Percentiles rank a stretch among this genome's conserved stretches.
Conservation (phyloP, 2,329 filamentous ascomycete species). For the Clarireedia monteithiana region DNA sequence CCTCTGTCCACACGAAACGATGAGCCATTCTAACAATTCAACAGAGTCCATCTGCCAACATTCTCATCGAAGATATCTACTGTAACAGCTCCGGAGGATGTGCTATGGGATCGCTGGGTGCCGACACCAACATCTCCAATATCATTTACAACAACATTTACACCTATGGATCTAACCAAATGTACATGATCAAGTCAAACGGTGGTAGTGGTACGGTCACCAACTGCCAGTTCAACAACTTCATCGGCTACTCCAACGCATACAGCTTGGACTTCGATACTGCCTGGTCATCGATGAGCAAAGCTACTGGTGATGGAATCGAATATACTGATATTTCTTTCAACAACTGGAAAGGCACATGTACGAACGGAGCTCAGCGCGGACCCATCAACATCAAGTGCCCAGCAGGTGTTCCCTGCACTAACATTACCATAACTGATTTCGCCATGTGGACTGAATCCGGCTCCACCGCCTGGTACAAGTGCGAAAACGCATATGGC, state of each 20-base stretch:
- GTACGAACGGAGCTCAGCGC: conserved; percentile 39
- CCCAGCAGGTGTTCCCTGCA: conserved; percentile 43
- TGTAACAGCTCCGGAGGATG: conserved; percentile 54
- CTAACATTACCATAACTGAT: conserved; percentile 41
- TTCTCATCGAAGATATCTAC: conserved; percentile 53
- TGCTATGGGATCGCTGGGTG: conserved; percentile 47
- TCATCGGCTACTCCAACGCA: conserved; percentile 51
- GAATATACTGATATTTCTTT: conserved; percentile 44
- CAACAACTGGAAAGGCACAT: conserved; percentile 48
- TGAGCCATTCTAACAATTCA: conserved; percentile 2
- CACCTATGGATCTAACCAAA: conserved; percentile 48
- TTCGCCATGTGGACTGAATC: conserved; percentile 46
- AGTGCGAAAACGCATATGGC: conserved; percentile 42
- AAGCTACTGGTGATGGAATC: conserved; percentile 40
- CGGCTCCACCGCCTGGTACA: conserved; percentile 35
- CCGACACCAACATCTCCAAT: conserved; percentile 41
- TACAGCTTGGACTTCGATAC: conserved; percentile 43
- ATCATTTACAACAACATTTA: conserved; percentile 51
- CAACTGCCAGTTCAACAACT: conserved; percentile 46
- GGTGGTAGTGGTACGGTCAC: conserved; percentile 46
- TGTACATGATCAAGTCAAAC: conserved; percentile 56
- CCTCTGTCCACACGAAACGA: too few relatives aligned
- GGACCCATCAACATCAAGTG: conserved; percentile 47
- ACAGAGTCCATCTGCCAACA: conserved; percentile 45
- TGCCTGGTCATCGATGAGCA: conserved; percentile 43